A percentile compares a stretch with the other conserved stretches of the same genome.
Conservation (phyloP, 768 basidiomycete genomes). For the Zangia roseola region DNA sequence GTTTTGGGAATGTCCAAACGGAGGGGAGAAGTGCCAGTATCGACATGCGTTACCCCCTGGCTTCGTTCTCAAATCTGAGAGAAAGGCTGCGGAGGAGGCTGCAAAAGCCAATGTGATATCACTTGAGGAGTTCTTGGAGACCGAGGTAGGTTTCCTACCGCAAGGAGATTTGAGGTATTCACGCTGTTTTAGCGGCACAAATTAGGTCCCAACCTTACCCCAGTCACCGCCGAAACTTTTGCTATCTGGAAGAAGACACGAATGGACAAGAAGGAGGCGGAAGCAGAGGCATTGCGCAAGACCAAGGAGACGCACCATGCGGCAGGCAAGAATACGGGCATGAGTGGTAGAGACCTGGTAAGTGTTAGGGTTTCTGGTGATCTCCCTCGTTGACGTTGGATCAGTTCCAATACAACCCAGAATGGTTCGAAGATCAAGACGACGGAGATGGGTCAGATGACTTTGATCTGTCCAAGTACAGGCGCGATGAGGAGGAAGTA, state of each 20-base stretch:
- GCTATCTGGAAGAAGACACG: constrained; percentile 94
- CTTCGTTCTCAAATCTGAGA: constrained; percentile 92
- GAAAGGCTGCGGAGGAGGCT: constrained; percentile 87
- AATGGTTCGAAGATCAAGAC: constrained; percentile 85
- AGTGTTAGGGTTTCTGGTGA: constrained; percentile 23
- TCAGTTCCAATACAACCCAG: constrained; percentile 94
- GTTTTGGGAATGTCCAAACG: constrained; percentile 92
- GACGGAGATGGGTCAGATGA: constrained; percentile 44
- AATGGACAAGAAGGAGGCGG: constrained; percentile 92
- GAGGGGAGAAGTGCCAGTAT: constrained; percentile 87
- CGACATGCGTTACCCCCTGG: constrained; percentile 95
- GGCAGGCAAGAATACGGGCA: constrained; percentile 88
- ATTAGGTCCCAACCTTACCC: constrained; percentile 85
- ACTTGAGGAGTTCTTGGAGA: constrained; percentile 95
- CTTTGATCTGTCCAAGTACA: constrained; percentile 62
- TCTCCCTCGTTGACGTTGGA: constrained; percentile 10
- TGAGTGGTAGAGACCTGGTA: constrained; percentile 95
- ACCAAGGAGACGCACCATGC: constrained; percentile 78
- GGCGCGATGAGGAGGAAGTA: constrained; percentile 36
- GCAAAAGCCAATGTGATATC: constrained; percentile 88
- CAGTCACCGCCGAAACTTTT: constrained; percentile 89
- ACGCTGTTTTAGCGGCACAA: constrained; percentile 75
- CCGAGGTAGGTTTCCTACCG: constrained; percentile 65
- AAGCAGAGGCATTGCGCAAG: constrained; percentile 75
- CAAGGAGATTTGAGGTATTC: not conserved